Conservation (phyloP, 345 rosid genomes). For the Populus deltoides region DNA sequence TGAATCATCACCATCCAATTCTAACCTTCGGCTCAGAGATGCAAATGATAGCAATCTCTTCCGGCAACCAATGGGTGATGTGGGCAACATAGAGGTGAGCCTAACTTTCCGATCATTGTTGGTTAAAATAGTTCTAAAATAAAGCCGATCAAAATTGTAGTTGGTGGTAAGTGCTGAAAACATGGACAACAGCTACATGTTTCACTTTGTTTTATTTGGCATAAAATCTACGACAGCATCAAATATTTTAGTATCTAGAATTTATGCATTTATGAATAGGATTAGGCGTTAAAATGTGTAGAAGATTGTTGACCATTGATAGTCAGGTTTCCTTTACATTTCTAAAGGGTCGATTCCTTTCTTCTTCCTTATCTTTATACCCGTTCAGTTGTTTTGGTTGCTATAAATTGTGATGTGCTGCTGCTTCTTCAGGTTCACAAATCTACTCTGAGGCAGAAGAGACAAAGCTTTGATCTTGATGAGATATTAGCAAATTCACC, state of each 20-base stretch:
- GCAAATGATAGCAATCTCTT: slow-evolving; percentile 32
- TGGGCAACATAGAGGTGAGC: slow-evolving; percentile 65
- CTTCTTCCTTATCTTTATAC: neutral
- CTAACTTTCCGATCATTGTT: slow-evolving; percentile 7
- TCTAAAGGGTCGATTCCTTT: neutral
- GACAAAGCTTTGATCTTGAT: slow-evolving; percentile 75
- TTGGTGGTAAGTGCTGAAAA: no score
- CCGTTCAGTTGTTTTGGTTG: neutral
- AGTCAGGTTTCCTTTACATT: neutral
- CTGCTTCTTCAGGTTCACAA: slow-evolving; percentile 46
- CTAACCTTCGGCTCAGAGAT: slow-evolving; percentile 44
- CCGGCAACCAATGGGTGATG: slow-evolving; percentile 62
- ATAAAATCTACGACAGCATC: neutral
- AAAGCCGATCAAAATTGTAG: neutral
- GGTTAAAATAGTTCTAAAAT: neutral
- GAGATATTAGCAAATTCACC: slow-evolving; percentile 85
- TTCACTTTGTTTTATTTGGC: neutral
- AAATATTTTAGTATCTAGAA: neutral
- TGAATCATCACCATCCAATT: slow-evolving; percentile 41
- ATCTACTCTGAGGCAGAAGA: slow-evolving; percentile 48
- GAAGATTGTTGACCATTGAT: neutral
- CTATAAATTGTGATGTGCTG: slow-evolving; percentile 10
- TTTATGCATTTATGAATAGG: neutral
- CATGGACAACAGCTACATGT: neutral
- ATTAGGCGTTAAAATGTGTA: neutral